Evolutionary conservation across 306 rosid genomes (phyloP).

Genomic region (Chamaecrista fasciculata): DNA sequence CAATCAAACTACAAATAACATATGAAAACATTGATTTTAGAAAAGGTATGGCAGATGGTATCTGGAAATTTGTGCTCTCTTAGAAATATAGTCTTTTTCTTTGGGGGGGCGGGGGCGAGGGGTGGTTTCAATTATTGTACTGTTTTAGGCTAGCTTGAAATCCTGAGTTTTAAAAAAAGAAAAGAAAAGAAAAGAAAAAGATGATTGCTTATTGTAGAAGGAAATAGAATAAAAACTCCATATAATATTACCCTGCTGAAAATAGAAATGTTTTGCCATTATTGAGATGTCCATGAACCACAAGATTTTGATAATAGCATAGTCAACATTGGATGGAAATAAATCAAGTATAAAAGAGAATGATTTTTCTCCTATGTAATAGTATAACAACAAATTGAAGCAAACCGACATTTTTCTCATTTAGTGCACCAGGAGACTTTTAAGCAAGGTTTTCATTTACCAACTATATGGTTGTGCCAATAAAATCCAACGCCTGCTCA

Average conservation of each 20-base stretch:
- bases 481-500: slow-evolving; percentile 1
- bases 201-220: slow-evolving; percentile 12
- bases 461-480: slow-evolving; percentile 12
- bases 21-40: slow-evolving; percentile 26
- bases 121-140: slow-evolving; percentile 34
- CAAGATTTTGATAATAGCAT: slow-evolving; percentile 4
- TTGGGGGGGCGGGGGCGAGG: not conserved
- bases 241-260: not conserved
- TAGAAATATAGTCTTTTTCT: not conserved
- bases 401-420: slow-evolving; percentile 9
- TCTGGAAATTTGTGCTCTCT: slow-evolving; percentile 25
- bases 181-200: not conserved
- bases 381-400: slow-evolving; percentile 10
- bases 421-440: slow-evolving; percentile 11
- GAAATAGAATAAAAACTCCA: slow-evolving; percentile 9
- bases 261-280: slow-evolving; percentile 21
- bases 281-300: slow-evolving; percentile 9
- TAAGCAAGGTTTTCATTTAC: not conserved
- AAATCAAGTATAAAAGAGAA: slow-evolving; percentile 3
- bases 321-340: slow-evolving; percentile 15
- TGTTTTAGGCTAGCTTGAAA: not conserved
- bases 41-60: slow-evolving; percentile 12
- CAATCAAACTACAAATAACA: slow-evolving; percentile 30
- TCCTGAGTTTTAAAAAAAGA: slow-evolving; percentile 16
- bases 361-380: not conserved